These are phyloP conservation scores for Colletotrichum simmondsii DNA, from an alignment of 2,329 filamentous ascomycete genomes.

Conservation along the genomic window DNA sequence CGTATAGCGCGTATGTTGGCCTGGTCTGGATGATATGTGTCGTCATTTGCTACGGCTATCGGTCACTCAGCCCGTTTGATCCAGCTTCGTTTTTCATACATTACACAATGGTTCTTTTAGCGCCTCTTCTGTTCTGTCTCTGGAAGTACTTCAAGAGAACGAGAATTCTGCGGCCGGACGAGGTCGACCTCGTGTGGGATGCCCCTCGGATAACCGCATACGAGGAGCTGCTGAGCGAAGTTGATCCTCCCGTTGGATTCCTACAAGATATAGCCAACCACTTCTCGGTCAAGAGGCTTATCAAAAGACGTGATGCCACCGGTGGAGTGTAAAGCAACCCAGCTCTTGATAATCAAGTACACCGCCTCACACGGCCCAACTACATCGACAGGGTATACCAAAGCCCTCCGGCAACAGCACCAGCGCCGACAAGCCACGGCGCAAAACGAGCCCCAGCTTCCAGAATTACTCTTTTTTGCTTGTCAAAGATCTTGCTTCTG, in stretches of 20 bases:
- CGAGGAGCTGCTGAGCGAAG: constrained; percentile 46
- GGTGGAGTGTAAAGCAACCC: neutral
- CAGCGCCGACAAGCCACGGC: neutral
- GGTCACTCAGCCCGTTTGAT: constrained; percentile 69
- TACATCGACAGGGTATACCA: neutral
- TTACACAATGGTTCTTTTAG: constrained; percentile 71
- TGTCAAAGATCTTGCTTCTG: neutral
- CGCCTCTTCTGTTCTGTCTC: constrained; percentile 63
- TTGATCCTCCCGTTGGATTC: neutral
- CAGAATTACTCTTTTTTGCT: neutral
- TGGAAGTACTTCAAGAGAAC: constrained; percentile 73
- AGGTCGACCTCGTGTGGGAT: constrained; percentile 71
- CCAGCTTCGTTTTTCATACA: constrained; percentile 70
- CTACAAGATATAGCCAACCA: neutral
- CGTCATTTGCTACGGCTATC: constrained; percentile 70
- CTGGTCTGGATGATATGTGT: constrained; percentile 70
- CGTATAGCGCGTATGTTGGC: constrained; percentile 66
- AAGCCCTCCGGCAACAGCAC: neutral
- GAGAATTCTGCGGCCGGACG: constrained; percentile 60
- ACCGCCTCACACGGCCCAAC: neutral
- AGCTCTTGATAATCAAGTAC: no score
- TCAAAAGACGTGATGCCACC: no score
- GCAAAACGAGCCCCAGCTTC: neutral
- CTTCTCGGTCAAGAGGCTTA: neutral
- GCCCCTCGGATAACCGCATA: constrained; percentile 67